These are phyloP conservation scores for Olyra latifolia DNA, from an alignment of 176 grass and related monocot genomes.

Conservation along the genomic window DNA sequence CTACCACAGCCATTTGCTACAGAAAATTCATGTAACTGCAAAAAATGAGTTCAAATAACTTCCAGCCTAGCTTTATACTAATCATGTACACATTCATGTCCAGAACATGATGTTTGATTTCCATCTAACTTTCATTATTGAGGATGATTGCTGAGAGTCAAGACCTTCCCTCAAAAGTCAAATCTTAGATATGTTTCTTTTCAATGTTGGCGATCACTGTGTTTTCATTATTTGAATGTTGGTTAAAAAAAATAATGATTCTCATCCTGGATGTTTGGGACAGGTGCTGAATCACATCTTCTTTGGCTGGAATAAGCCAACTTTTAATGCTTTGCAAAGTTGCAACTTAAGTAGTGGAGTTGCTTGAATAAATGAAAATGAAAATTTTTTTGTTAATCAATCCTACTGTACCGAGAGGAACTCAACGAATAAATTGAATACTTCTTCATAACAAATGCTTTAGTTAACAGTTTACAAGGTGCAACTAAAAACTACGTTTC, in stretches of 20 bases:
- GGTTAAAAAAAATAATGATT: not conserved
- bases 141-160: slow-evolving; percentile 6
- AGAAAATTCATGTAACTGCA: slow-evolving; percentile 11
- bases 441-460: not conserved
- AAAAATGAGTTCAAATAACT: slow-evolving; percentile 18
- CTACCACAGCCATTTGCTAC: not conserved
- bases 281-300: slow-evolving; percentile 1
- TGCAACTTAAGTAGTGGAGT: not conserved
- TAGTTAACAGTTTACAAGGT: no score
- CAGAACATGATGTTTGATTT: not conserved
- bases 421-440: not conserved
- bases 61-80: not conserved
- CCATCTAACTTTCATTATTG: slow-evolving; percentile 24
- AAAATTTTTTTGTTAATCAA: not conserved
- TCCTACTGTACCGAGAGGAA: slow-evolving; percentile 7
- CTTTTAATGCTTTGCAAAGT: slow-evolving; percentile 1
- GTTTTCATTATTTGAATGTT: not conserved
- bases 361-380: not conserved
- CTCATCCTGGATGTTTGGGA: slow-evolving; percentile 7
- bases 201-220: not conserved
- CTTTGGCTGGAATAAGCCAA: not conserved
- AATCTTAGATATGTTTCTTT: not conserved
- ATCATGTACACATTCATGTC: slow-evolving; percentile 15
- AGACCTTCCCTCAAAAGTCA: not conserved
- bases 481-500: not conserved